Evolutionary conservation across 2,329 filamentous ascomycete species (phyloP).

Genomic region (Pseudogymnoascus sp.): DNA sequence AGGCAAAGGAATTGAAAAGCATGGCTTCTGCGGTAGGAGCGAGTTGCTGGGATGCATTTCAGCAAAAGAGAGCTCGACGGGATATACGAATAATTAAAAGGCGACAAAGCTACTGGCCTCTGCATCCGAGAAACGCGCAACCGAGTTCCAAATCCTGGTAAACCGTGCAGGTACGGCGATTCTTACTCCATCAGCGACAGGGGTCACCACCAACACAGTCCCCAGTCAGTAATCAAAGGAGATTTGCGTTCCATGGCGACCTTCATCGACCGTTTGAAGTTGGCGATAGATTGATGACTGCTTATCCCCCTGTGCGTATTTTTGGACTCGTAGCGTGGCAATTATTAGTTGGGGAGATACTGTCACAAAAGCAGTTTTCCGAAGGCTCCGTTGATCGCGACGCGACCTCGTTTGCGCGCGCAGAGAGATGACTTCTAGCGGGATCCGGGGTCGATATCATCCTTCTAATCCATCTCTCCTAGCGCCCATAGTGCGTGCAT

Average conservation of each 20-base stretch:
- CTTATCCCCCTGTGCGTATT: too few relatives aligned
- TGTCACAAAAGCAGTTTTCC: background rate
- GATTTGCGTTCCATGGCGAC: background rate
- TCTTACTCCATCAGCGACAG: background rate
- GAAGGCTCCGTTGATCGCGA: background rate
- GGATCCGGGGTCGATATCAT: background rate
- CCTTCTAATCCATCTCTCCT: background rate
- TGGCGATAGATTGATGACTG: background rate
- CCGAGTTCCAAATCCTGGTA: background rate
- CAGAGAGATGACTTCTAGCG: background rate
- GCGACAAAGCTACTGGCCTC: background rate
- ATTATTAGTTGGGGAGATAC: background rate
- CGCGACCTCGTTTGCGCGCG: background rate
- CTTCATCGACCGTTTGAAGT: background rate
- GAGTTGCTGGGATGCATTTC: background rate
- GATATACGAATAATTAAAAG: conserved; percentile 4
- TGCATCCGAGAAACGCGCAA: background rate
- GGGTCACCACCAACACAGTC: background rate
- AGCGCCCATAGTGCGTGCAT: background rate
- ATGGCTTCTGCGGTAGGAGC: background rate
- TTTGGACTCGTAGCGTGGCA: background rate
- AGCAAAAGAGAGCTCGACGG: background rate
- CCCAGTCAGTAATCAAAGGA: background rate
- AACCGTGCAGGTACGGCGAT: background rate
- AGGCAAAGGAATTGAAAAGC: background rate